Base-by-base conservation (phyloP, 2,329 filamentous ascomycete genomes). In the Neofusicoccum ribis region DNA sequence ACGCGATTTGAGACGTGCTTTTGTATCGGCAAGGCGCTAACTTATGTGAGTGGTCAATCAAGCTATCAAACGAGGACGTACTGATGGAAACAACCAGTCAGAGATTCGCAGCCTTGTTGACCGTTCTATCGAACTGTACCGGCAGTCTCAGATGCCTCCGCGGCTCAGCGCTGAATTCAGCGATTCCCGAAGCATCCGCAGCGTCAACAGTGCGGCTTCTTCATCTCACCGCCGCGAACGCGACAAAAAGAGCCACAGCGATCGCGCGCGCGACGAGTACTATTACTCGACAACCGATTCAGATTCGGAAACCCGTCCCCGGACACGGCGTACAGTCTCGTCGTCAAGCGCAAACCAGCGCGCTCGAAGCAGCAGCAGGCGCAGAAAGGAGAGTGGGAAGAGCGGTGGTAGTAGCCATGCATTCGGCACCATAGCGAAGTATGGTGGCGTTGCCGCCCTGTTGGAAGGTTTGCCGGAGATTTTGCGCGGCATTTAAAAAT, bases 101-200 rank as follows among this genome's bases (percentile, higher is more conserved):
- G 71, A 77, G 68, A 68, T 78, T 34, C 72, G 75, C 44, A 67
- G 65, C 5, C 74, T 78, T 8, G 76, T 78, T 3, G 76, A 78
- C 66, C 72, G 76, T n/a, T 78, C 76, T 1, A 75, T 77, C 3
- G 73, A 77, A 23, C 70, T 78, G 3, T 77, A 74, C 43, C 72
- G 76, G 11, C 69, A 72, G 49, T 73, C 63, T 31, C 68, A 67
- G 41, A 63, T 66, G 5, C 65, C 69, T 2, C 58, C 71, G 15
- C 50, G 61, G 7, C 61, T 64, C 41, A 60, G 43, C 31, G 56
- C 56, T 14, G 63, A 54, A 8, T 31, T 37, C 34, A 64, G 37
- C 36, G 51, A 58, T 20, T 58, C 63, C 31, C 23, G 39, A 3
- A 58, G 51, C 7, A 43, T 49, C 61, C 39, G 41, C 6, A 64